A percentile compares a stretch with the other conserved stretches of the same genome.
Conservation (phyloP, 176 grass and related monocot species). For the Triticum turgidum region DNA sequence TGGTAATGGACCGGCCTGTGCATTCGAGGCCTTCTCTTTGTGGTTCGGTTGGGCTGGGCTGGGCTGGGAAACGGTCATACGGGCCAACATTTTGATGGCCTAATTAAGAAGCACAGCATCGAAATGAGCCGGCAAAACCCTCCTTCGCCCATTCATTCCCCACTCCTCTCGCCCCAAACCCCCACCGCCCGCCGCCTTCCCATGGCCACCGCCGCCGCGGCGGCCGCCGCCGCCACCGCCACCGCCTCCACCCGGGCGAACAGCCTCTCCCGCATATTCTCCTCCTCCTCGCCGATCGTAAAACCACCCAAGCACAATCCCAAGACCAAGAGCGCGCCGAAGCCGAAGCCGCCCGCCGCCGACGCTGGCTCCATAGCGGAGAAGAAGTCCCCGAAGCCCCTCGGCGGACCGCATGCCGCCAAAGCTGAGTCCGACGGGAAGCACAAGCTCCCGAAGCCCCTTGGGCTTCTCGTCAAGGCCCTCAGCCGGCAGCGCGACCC, state of each 20-base stretch:
- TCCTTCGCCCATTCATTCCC: background rate
- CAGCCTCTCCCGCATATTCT: constrained; percentile 33
- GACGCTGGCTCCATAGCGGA: background rate
- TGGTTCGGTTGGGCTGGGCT: background rate
- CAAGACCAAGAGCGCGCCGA: background rate
- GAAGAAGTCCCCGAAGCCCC: background rate
- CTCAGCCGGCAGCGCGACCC: constrained; percentile 41
- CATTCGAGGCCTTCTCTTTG: background rate
- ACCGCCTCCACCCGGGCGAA: background rate
- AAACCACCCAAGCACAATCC: background rate
- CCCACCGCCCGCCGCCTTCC: background rate
- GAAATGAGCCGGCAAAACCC: background rate
- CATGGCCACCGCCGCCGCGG: constrained; percentile 2
- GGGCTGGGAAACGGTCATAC: too few relatives aligned
- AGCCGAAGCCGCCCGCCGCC: background rate
- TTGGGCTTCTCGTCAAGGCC: background rate
- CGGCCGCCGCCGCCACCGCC: background rate
- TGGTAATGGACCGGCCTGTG: background rate
- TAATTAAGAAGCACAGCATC: background rate
- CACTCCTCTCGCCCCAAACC: background rate
- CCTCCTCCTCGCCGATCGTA: background rate
- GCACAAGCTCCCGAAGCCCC: background rate
- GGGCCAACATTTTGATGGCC: background rate
- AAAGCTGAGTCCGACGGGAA: background rate
- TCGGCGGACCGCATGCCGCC: background rate